Conservation (phyloP, 805 yeast species). For the Yamadazyma sp. region DNA sequence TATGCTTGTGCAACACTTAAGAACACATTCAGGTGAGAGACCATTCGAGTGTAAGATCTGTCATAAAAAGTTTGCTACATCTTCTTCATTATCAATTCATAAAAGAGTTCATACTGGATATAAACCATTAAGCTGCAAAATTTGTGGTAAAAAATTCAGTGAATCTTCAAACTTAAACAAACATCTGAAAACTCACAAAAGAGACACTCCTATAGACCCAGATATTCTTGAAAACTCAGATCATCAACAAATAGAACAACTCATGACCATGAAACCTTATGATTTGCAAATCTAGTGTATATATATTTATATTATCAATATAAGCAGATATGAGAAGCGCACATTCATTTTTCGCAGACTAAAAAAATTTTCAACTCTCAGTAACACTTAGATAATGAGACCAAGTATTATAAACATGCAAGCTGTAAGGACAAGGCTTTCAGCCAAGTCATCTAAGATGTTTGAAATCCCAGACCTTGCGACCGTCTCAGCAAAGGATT, state of each 20-base stretch:
- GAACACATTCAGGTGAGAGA: constrained; percentile 87
- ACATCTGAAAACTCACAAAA: constrained; percentile 84
- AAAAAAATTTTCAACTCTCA: constrained; percentile 2
- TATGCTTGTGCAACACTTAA: constrained; percentile 74
- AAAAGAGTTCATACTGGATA: constrained; percentile 86
- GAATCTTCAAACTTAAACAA: constrained; percentile 88
- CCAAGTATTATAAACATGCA: constrained; percentile 19
- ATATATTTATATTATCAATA: no score
- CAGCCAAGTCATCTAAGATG: constrained; percentile 12
- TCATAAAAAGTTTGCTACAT: constrained; percentile 73
- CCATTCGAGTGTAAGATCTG: constrained; percentile 70
- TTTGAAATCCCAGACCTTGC: constrained; percentile 29
- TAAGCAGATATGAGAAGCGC: no score
- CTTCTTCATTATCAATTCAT: constrained; percentile 81
- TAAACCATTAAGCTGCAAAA: constrained; percentile 76
- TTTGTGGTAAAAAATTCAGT: constrained; percentile 80
- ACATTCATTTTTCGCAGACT: background rate
- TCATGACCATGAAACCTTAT: background rate
- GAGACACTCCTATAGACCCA: no score
- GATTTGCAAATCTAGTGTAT: background rate
- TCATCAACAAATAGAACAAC: background rate
- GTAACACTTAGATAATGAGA: no score
- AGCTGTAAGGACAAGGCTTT: constrained; percentile 20
- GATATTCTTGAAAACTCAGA: no score
- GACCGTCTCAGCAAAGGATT: constrained; percentile 19